phyloP scores from a whole-genome alignment of 2,329 filamentous ascomycete species.

The Colletotrichum karsti region DNA sequence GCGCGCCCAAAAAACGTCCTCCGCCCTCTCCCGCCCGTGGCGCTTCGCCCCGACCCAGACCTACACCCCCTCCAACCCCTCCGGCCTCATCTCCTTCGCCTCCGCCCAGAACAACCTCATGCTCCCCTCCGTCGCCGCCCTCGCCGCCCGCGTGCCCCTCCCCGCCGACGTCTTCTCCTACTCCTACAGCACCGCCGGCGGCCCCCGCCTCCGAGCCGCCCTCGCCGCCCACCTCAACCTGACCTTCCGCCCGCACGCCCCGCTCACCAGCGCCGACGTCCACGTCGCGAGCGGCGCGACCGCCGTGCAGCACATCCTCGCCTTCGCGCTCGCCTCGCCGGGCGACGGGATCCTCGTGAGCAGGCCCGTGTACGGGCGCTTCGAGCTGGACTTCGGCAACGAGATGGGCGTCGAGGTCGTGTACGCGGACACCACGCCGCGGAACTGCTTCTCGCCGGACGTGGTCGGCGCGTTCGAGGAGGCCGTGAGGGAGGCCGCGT shows the following conservation, averaged over 20 bases:
- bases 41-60: conserved; percentile 15
- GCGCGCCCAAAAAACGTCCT: conserved; percentile 6
- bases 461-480: conserved; percentile 55
- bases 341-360: conserved; percentile 49
- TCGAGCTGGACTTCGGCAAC: conserved; percentile 56
- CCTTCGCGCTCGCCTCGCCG: conserved; percentile 46
- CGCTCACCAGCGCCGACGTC: conserved; percentile 41
- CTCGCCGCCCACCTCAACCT: conserved; percentile 48
- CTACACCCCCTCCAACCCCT: conserved; percentile 4
- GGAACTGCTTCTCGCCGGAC: conserved; percentile 51
- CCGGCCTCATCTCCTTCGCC: conserved; percentile 20
- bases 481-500: conserved; percentile 43
- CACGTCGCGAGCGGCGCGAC: conserved; percentile 45
- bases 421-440: conserved; percentile 52
- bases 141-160: conserved; percentile 10
- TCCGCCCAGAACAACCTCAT: conserved; percentile 15
- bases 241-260: conserved; percentile 41
- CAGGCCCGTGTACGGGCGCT: conserved; percentile 55
- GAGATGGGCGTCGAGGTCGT: conserved; percentile 48
- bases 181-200: conserved; percentile 43
- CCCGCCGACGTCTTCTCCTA: conserved; percentile 43
- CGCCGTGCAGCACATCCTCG: conserved; percentile 48
- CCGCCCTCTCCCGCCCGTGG: conserved; percentile 12
- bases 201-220: conserved; percentile 40
- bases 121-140: neutral